These are phyloP conservation scores for Glycine soja DNA, from an alignment of 306 rosid species.

Conservation along the genomic window DNA sequence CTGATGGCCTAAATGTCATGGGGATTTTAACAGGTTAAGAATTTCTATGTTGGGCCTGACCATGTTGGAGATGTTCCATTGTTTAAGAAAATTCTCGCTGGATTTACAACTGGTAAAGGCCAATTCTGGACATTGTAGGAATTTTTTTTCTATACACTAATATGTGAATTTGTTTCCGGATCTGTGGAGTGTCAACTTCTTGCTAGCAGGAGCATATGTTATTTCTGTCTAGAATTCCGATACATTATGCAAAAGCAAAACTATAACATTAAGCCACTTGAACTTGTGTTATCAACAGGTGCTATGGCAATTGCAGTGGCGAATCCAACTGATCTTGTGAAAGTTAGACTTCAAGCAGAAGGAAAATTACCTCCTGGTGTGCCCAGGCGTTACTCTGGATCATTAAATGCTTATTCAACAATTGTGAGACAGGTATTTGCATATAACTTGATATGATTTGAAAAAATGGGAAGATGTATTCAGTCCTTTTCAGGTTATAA, in stretches of 20 bases:
- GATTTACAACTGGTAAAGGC: constrained; percentile 83
- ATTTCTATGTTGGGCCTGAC: constrained; percentile 78
- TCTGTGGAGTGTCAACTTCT: constrained; percentile 14
- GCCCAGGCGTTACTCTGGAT: constrained; percentile 92
- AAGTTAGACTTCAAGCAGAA: constrained; percentile 96
- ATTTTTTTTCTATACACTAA: not conserved
- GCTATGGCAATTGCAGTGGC: constrained; percentile 84
- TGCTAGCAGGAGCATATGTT: constrained; percentile 25
- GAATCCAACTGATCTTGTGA: constrained; percentile 97
- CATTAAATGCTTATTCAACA: constrained; percentile 93
- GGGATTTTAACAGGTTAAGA: constrained; percentile 72
- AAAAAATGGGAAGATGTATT: constrained; percentile 7
- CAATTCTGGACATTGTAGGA: constrained; percentile 15
- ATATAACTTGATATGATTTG: constrained; percentile 36
- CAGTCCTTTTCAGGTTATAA: constrained; percentile 11
- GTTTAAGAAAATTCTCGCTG: constrained; percentile 90
- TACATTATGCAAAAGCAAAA: constrained; percentile 28
- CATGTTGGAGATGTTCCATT: constrained; percentile 93
- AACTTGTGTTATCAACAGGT: constrained; percentile 58
- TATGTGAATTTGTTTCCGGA: constrained; percentile 7
- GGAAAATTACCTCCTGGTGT: constrained; percentile 91
- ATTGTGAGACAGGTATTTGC: constrained; percentile 77
- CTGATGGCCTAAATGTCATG: constrained; percentile 38
- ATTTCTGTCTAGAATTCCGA: constrained; percentile 32
- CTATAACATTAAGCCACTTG: not conserved